These are phyloP conservation scores for Iberis pinnata DNA, from an alignment of 345 rosid genomes.

Conservation along the genomic window DNA sequence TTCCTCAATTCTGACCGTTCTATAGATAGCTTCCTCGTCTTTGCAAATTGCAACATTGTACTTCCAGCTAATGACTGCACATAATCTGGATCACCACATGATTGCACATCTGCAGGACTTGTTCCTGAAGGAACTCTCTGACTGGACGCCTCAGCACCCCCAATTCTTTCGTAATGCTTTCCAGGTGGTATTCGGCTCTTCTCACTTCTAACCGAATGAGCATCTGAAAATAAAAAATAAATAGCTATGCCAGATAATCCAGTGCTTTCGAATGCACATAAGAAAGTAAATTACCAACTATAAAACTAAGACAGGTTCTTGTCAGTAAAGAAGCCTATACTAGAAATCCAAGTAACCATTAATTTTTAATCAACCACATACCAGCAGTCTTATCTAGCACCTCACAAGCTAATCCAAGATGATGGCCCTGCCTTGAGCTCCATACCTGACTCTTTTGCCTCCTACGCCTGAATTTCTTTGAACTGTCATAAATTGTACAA, in stretches of 20 bases:
- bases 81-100: constrained; percentile 57
- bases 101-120: constrained; percentile 45
- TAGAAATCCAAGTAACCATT: background rate
- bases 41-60: constrained; percentile 80
- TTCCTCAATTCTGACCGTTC: constrained; percentile 83
- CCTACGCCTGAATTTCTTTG: constrained; percentile 59
- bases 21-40: constrained; percentile 79
- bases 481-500: constrained; percentile 39
- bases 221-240: constrained; percentile 25
- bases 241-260: constrained; percentile 1
- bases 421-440: constrained; percentile 54
- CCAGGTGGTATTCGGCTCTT: constrained; percentile 39
- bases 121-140: constrained; percentile 35
- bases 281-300: background rate
- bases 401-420: constrained; percentile 43
- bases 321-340: constrained; percentile 10
- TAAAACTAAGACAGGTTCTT: constrained; percentile 2
- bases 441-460: constrained; percentile 46
- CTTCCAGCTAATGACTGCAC: constrained; percentile 58
- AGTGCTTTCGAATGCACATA: constrained; percentile 1
- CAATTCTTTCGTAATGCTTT: constrained; percentile 33
- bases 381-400: constrained; percentile 59
- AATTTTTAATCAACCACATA: constrained; percentile 28
- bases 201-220: constrained; percentile 34
- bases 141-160: constrained; percentile 35